A percentile compares a stretch with the other conserved stretches of the same genome.
phyloP scores from a whole-genome alignment of 1,284 basidiomycete genomes.

The Ganoderma lingzhi region DNA sequence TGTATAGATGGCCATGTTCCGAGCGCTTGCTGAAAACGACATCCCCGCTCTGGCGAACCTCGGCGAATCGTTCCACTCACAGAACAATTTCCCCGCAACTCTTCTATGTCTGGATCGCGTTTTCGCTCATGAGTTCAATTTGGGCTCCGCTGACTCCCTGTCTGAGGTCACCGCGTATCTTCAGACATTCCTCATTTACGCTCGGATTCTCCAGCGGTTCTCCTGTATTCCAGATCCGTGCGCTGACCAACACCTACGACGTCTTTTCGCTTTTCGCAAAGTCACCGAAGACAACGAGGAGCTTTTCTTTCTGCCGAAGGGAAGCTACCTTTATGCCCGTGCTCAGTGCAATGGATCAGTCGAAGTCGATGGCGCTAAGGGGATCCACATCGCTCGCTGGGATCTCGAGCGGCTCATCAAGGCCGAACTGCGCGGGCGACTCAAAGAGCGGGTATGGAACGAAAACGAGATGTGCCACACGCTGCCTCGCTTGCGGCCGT shows the following conservation, averaged over 20 bases:
- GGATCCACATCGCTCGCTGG: conserved; percentile 20
- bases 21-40: conserved; percentile 42
- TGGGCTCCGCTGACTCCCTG: conserved; percentile 30
- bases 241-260: conserved; percentile 35
- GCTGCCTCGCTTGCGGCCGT: conserved; percentile 48
- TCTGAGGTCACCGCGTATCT: conserved; percentile 43
- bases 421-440: conserved; percentile 37
- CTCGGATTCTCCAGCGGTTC: conserved; percentile 43
- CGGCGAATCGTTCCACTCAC: conserved; percentile 37
- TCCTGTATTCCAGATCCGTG: conserved; percentile 42
- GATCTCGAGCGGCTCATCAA: conserved; percentile 33
- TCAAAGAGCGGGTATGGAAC: conserved; percentile 41
- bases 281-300: conserved; percentile 33
- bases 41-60: conserved; percentile 38
- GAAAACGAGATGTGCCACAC: conserved; percentile 47
- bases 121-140: conserved; percentile 31
- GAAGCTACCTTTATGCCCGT: conserved; percentile 33
- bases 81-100: conserved; percentile 42
- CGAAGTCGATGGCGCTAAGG: conserved; percentile 10
- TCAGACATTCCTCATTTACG: conserved; percentile 47
- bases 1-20: conserved; percentile 50
- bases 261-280: conserved; percentile 49
- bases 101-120: conserved; percentile 53
- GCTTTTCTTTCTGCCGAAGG: conserved; percentile 36
- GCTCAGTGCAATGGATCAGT: background rate